phyloP scores from a whole-genome alignment of 306 rosid species.

The Sicyos edulis region DNA sequence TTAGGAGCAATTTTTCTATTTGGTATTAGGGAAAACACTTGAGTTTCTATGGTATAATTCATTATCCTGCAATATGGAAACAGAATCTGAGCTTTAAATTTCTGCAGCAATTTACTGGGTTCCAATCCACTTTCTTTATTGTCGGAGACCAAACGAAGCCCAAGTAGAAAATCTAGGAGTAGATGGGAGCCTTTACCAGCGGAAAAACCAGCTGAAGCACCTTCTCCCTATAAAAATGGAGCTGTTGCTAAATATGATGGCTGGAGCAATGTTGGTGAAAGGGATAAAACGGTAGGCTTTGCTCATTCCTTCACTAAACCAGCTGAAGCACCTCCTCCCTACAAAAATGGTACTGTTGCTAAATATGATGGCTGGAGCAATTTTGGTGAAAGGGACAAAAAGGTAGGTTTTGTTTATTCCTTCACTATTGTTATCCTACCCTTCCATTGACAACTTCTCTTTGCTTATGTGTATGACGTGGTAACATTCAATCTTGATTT shows the following conservation, averaged over 20 bases:
- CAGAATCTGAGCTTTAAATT: constrained; percentile 13
- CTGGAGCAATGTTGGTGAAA: constrained; percentile 49
- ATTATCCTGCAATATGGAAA: constrained; percentile 10
- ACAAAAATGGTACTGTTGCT: too few relatives aligned
- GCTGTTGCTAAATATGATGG: constrained; percentile 42
- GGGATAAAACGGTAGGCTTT: constrained; percentile 65
- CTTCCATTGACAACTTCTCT: background rate
- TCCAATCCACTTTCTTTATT: constrained; percentile 37
- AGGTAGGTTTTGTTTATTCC: too few relatives aligned
- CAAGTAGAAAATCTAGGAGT: constrained; percentile 69
- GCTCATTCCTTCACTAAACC: background rate
- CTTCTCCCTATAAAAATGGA: constrained; percentile 34
- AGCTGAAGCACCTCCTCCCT: too few relatives aligned
- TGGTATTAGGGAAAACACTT: background rate
- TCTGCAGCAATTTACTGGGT: constrained; percentile 44
- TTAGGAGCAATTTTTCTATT: background rate
- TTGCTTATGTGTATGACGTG: background rate
- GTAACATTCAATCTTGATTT: too few relatives aligned
- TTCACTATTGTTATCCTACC: background rate
- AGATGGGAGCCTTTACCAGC: constrained; percentile 96
- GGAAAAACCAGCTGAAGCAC: constrained; percentile 56
- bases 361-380: too few relatives aligned
- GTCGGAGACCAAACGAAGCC: constrained; percentile 70
- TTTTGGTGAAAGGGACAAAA: too few relatives aligned
- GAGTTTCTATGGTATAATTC: background rate